Base-by-base conservation (phyloP, 495 filamentous ascomycete genomes). In the Jackrogersella minutella region DNA sequence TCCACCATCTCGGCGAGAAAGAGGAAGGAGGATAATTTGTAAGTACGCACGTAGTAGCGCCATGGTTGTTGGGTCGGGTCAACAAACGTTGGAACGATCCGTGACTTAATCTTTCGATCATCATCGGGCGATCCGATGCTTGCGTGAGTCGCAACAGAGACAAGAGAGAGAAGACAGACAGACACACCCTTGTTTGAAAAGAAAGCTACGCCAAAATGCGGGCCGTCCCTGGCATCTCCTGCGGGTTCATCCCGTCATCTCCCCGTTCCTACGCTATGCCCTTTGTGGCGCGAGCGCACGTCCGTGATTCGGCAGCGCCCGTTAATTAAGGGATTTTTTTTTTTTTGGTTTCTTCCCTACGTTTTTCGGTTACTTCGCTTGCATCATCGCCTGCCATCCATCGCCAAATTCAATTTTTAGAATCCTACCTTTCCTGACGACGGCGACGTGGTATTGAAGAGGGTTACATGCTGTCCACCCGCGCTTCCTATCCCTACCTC, bases 161-260 rank as follows among this genome's bases (percentile, higher is more conserved):
- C 10, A 4, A 34, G 36, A 1, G 19, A 9, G 5, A 30, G 26
- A 3, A 30, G 26, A 30, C 3, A 30, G 26, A 30, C 26, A 7
- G 7, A 30, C 26, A 36, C 3, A 66, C 56, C 66, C 66, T 51
- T 36, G 59, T 46, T 57, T 61, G 13, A 64, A 57, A 51, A 22
- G 26, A 39, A 16, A 30, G n/a, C 21, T 44, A 44, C 11, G 21
- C 22, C 51, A 57, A 61, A 59, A 64, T 69, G 61, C 66, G 66
- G 66, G 50, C 66, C 66, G 66, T 69, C 66, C 66, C 66, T 64
- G 57, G 46, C 51, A 64, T 53, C 41, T n/a, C n/a, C n/a, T 39
- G 57, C 66, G 61, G 66, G 66, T 65, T 65, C 43, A 22, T 61
- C 61, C 66, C 66, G 61, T 58, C 56, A 34, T 58, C 57, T 65